phyloP scores from a whole-genome alignment of 176 grass and related monocot species.

The Alloteropsis semialata region DNA sequence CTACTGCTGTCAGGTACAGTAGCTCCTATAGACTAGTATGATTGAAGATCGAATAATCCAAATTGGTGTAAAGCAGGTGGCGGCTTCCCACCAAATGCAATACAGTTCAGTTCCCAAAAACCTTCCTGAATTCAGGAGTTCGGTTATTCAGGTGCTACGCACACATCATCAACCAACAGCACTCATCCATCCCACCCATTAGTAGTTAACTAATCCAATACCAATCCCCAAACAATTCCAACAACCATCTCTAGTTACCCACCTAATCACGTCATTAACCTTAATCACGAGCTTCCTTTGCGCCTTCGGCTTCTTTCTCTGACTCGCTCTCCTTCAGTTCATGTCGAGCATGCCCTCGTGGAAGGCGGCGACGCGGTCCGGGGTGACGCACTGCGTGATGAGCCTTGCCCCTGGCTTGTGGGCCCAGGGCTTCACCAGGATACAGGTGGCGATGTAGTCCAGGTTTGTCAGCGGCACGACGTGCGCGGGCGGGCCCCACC shows the following conservation, averaged over 20 bases:
- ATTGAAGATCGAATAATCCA: not conserved
- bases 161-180: slow-evolving; percentile 10
- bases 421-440: slow-evolving; percentile 65
- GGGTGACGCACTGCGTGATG: slow-evolving; percentile 82
- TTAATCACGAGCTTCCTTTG: not conserved
- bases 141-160: slow-evolving; percentile 19
- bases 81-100: slow-evolving; percentile 40
- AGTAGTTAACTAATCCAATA: slow-evolving; percentile 11
- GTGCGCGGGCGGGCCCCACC: slow-evolving; percentile 77
- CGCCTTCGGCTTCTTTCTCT: not conserved
- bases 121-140: slow-evolving; percentile 33
- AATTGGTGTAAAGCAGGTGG: slow-evolving; percentile 17
- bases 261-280: slow-evolving; percentile 14
- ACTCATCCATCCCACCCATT: not conserved
- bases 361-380: slow-evolving; percentile 62
- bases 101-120: not conserved
- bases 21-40: not conserved
- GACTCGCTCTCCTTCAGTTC: slow-evolving; percentile 29
- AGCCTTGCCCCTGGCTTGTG: slow-evolving; percentile 70
- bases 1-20: not conserved
- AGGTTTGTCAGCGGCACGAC: slow-evolving; percentile 86
- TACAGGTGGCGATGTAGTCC: slow-evolving; percentile 92
- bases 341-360: slow-evolving; percentile 62
- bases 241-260: not conserved
- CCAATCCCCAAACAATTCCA: not conserved